Evolutionary conservation across 371 early-diverging fungal species (phyloP).

Genomic region (Syncephalastrum monosporum): DNA sequence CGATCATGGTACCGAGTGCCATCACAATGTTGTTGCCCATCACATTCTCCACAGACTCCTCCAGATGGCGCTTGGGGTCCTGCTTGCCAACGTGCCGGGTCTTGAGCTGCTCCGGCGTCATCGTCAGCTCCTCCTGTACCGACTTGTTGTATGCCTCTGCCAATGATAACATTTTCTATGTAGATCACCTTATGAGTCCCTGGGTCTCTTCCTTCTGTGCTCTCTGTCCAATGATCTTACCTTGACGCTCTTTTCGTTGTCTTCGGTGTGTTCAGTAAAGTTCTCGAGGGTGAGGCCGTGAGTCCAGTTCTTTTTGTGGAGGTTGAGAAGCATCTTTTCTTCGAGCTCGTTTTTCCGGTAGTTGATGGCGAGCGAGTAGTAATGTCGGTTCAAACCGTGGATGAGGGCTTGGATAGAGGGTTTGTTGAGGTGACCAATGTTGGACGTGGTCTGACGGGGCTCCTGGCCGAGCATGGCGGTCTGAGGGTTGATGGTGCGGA

Average conservation of each 20-base stretch:
- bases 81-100: conserved; percentile 98
- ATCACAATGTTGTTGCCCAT: conserved; percentile 96
- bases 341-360: conserved; percentile 99
- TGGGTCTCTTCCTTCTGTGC: too few species aligned
- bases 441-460: conserved; percentile 99
- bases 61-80: conserved; percentile 97
- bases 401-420: conserved; percentile 98
- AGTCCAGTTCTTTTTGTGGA: conserved; percentile 99
- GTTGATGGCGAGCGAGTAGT: conserved; percentile 99
- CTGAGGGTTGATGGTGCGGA: conserved; percentile 96
- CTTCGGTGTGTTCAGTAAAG: conserved; percentile 76
- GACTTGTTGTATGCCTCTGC: conserved; percentile 95
- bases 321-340: conserved; percentile 98
- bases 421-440: conserved; percentile 99
- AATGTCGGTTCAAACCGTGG: conserved; percentile 99
- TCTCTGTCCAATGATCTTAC: conserved; percentile 28
- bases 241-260: conserved; percentile 85
- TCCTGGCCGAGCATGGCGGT: conserved; percentile 90
- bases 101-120: conserved; percentile 94
- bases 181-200: conserved; percentile 9
- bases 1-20: conserved; percentile 89
- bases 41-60: conserved; percentile 83
- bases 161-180: conserved; percentile 75
- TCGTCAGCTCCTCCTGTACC: conserved; percentile 90
- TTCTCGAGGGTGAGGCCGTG: conserved; percentile 90